Percentiles rank a stretch among this genome's conserved stretches.
Evolutionary conservation across 2,329 filamentous ascomycete genomes (phyloP).

Genomic region (Sarocladiaceae sp.): DNA sequence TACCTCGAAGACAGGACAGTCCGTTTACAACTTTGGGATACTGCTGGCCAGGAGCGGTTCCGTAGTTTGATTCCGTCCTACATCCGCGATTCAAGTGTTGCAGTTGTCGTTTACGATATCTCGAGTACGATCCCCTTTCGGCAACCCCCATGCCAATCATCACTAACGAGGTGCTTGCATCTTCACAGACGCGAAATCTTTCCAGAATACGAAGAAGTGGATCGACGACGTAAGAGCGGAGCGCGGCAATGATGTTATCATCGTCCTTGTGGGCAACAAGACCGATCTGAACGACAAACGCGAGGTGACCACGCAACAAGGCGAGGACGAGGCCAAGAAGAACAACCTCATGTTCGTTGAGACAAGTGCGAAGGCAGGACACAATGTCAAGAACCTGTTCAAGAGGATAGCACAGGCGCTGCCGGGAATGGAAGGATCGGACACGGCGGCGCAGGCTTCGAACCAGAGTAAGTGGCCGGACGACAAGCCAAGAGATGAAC

Average conservation of each 20-base stretch:
- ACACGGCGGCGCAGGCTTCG: conserved; percentile 66
- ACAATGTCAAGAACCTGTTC: conserved; percentile 97
- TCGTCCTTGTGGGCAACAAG: conserved; percentile 98
- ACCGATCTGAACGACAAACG: conserved; percentile 98
- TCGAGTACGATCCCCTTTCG: conserved; percentile 56
- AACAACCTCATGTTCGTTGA: conserved; percentile 99
- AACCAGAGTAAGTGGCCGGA: conserved; percentile 67
- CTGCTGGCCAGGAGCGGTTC: conserved; percentile 95
- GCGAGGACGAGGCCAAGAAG: conserved; percentile 97
- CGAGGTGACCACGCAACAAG: conserved; percentile 92
- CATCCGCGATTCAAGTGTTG: conserved; percentile 96
- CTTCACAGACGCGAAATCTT: conserved; percentile 76
- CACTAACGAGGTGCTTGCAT: background rate
- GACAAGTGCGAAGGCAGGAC: conserved; percentile 94
- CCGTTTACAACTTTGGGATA: conserved; percentile 96
- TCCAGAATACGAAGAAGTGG: conserved; percentile 99
- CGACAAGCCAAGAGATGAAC: background rate
- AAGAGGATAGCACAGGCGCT: conserved; percentile 97
- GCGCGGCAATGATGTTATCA: conserved; percentile 97
- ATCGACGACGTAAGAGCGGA: conserved; percentile 97
- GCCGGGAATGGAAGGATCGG: conserved; percentile 93
- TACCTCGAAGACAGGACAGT: conserved; percentile 98
- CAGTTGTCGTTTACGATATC: conserved; percentile 98
- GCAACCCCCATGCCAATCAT: conserved; percentile 15
- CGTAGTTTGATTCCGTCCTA: conserved; percentile 96